Conservation (phyloP, 2,329 filamentous ascomycete species). For the Colletotrichum sp. region DNA sequence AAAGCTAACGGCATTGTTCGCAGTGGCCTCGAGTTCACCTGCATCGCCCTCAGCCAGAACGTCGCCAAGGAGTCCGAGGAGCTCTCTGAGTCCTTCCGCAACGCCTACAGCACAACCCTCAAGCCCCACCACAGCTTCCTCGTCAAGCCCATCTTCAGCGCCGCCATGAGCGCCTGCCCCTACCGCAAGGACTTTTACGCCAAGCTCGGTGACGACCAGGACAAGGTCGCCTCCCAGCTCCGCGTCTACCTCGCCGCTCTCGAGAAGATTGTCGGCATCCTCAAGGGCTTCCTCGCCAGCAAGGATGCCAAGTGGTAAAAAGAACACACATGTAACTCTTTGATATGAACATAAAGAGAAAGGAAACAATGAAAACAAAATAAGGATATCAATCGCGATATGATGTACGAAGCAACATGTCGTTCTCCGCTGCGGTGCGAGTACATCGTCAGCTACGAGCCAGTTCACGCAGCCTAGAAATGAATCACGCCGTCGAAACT, state of each 20-base stretch:
- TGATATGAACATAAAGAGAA: background rate
- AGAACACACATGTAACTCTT: background rate
- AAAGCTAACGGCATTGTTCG: background rate
- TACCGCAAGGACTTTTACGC: conserved; percentile 93
- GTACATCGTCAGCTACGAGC: background rate
- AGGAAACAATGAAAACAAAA: background rate
- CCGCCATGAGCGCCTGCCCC: conserved; percentile 91
- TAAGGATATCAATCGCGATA: conserved; percentile 1
- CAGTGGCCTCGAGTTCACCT: conserved; percentile 94
- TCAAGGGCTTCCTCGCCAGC: conserved; percentile 64
- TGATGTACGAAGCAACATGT: conserved; percentile 11
- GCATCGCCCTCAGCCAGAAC: conserved; percentile 82
- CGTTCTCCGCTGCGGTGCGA: conserved; percentile 6
- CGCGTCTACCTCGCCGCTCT: conserved; percentile 76
- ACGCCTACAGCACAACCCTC: conserved; percentile 83
- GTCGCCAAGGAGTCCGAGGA: conserved; percentile 71
- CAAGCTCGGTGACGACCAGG: conserved; percentile 76
- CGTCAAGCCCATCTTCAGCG: conserved; percentile 89
- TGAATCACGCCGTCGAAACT: conserved; percentile 11
- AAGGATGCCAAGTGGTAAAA: conserved; percentile 64
- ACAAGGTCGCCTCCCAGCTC: conserved; percentile 68
- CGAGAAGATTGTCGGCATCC: conserved; percentile 78
- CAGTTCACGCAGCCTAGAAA: conserved; percentile 21
- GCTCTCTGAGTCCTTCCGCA: conserved; percentile 85
- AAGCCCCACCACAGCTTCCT: conserved; percentile 93